phyloP scores from a whole-genome alignment of 2,329 filamentous ascomycete species.

The Cylindrodendrum hubeiense region DNA sequence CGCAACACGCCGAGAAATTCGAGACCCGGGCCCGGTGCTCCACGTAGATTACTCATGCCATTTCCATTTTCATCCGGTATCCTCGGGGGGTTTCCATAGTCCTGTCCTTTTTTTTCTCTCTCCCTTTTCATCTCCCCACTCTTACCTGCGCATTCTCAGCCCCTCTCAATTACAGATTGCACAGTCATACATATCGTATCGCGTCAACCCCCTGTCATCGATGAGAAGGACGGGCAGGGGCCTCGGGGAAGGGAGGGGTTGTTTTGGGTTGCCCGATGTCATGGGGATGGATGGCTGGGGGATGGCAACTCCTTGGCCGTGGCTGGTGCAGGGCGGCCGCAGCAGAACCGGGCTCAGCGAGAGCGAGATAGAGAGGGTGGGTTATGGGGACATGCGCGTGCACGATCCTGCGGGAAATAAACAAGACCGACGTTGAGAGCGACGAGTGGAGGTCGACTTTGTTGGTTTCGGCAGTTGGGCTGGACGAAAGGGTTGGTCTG shows the following conservation, averaged over 20 bases:
- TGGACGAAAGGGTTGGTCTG: not conserved
- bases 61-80: not conserved
- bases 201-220: conserved; percentile 4
- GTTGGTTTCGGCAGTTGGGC: conserved; percentile 12
- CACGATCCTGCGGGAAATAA: conserved; percentile 21
- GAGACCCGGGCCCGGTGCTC: conserved; percentile 10
- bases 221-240: not conserved
- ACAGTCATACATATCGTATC: conserved; percentile 7
- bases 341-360: not conserved
- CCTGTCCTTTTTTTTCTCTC: not conserved
- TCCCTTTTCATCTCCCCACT: not conserved
- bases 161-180: conserved; percentile 13
- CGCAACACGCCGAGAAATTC: conserved; percentile 10
- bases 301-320: not conserved
- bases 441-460: conserved; percentile 4
- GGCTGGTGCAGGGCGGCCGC: not conserved
- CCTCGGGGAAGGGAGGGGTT: not conserved
- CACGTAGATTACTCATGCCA: conserved; percentile 10
- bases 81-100: not conserved
- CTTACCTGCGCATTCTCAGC: conserved; percentile 4
- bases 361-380: not conserved
- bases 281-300: not conserved
- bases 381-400: conserved; percentile 10
- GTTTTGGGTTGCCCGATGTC: not conserved
- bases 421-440: not conserved